These are phyloP conservation scores for Linderniella brevidens DNA, from an alignment of 257 asterid genomes.

Conservation along the genomic window DNA sequence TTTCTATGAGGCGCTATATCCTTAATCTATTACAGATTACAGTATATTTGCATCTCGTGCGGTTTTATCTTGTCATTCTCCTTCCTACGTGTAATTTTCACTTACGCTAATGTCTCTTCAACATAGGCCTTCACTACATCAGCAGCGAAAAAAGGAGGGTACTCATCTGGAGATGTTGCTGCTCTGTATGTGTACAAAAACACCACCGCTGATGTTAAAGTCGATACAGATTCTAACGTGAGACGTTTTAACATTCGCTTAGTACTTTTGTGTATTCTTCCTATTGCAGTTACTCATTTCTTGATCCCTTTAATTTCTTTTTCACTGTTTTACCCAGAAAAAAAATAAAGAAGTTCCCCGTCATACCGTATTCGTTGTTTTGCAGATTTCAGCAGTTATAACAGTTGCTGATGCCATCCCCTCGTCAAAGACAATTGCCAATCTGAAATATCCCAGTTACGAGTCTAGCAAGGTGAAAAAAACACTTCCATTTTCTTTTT, in stretches of 20 bases:
- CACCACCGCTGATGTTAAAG: constrained; percentile 45
- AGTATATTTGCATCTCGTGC: not conserved
- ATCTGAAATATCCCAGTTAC: constrained; percentile 52
- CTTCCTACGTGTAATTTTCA: not conserved
- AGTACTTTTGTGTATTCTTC: not conserved
- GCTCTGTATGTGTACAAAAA: constrained; percentile 53
- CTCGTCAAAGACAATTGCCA: constrained; percentile 58
- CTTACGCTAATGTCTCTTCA: not conserved
- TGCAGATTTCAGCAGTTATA: constrained; percentile 48
- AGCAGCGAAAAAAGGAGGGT: constrained; percentile 67
- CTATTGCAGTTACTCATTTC: not conserved
- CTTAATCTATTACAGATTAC: not conserved
- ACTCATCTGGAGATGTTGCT: constrained; percentile 73
- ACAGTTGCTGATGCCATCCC: constrained; percentile 38
- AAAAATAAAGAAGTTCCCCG: constrained; percentile 6
- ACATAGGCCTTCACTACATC: constrained; percentile 73
- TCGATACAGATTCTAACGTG: constrained; percentile 86
- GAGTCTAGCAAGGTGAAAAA: constrained; percentile 64
- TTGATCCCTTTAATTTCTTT: not conserved
- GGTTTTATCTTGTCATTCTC: not conserved
- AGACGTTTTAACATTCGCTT: constrained; percentile 9
- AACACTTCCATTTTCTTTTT: constrained; percentile 2
- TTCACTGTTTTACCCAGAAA: no score
- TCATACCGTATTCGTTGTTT: no score
- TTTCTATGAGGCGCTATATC: no score